Conservation (phyloP, 176 grass and related monocot species). For the Leersia perrieri region DNA sequence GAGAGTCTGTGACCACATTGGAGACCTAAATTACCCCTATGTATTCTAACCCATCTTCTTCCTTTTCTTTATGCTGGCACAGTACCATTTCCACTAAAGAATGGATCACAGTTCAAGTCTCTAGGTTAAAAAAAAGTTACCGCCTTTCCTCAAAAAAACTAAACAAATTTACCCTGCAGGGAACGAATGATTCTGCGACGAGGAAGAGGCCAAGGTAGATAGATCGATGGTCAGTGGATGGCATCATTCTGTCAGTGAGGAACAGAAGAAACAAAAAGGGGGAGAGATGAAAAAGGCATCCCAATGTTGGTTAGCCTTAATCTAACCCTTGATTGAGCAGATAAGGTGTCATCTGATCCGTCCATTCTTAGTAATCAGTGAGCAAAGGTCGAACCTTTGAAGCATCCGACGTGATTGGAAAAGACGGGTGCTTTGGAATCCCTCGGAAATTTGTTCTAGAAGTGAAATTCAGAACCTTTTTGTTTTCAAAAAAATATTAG, state of each 20-base stretch:
- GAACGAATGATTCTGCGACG: conserved; percentile 4
- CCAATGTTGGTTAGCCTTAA: neutral
- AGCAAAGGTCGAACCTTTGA: neutral
- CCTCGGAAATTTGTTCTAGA: neutral
- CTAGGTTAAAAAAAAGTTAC: conserved; percentile 10
- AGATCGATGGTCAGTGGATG: neutral
- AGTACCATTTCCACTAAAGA: conserved; percentile 3
- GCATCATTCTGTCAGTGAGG: conserved; percentile 29
- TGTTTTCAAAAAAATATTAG: neutral
- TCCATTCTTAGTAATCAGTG: neutral
- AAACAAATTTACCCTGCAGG: neutral
- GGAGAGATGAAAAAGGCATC: conserved; percentile 1
- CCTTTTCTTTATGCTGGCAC: neutral
- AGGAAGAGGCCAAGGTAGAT: conserved; percentile 16
- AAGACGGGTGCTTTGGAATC: neutral
- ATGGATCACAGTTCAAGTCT: neutral
- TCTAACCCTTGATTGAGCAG: neutral
- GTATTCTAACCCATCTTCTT: neutral
- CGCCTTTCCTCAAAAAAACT: neutral
- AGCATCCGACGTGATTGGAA: neutral
- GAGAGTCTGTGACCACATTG: neutral
- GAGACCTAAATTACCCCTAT: conserved; percentile 2
- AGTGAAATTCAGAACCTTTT: neutral
- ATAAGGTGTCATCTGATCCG: neutral
- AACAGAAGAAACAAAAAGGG: neutral